phyloP scores from a whole-genome alignment of 163 green algal species.

The Chloromonas sp. region DNA sequence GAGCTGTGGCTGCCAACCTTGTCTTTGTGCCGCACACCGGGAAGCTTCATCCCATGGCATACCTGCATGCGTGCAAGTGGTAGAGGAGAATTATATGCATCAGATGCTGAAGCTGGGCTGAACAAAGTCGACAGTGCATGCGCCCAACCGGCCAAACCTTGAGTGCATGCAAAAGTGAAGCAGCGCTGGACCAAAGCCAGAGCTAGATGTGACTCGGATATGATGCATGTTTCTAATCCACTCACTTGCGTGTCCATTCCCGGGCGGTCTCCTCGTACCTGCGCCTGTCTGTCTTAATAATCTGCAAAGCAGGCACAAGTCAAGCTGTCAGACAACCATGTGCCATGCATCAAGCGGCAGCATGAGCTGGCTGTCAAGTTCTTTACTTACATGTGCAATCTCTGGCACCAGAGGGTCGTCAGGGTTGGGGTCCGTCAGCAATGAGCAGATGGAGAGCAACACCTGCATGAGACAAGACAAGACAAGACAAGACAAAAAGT shows the following conservation, averaged over 20 bases:
- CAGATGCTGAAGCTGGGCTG: no score
- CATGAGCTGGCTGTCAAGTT: background rate
- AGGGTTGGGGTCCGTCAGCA: conserved; percentile 96
- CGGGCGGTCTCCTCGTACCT: conserved; percentile 76
- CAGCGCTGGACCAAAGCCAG: no score
- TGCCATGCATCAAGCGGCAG: background rate
- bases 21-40: no score
- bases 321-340: background rate
- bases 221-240: background rate
- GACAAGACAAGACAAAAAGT: background rate
- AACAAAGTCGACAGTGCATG: no score
- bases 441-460: conserved; percentile 94
- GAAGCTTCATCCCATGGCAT: no score
- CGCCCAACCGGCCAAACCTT: no score
- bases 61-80: no score
- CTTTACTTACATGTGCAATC: conserved; percentile 65
- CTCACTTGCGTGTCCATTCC: conserved; percentile 72
- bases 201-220: no score
- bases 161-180: no score
- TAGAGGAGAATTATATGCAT: no score
- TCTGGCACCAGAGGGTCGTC: conserved; percentile 86
- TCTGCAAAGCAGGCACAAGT: conserved; percentile 11
- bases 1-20: no score
- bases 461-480: conserved; percentile 68
- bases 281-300: conserved; percentile 74